Evolutionary conservation across 768 basidiomycete species (phyloP).

Genomic region (Rhodotorula babjevae): DNA sequence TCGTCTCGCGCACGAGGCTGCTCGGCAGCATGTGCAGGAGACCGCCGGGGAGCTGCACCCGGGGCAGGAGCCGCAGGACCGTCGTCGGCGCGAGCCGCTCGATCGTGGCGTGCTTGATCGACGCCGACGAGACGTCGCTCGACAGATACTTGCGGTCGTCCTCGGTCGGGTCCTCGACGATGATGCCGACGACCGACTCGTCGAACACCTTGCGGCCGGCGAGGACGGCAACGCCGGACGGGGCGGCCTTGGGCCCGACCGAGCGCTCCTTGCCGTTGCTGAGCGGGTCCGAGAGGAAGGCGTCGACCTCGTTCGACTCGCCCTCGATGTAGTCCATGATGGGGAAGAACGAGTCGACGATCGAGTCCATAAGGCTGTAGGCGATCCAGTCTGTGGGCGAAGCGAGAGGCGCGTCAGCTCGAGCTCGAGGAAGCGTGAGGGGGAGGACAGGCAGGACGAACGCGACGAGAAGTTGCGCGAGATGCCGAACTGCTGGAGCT

Average conservation of each 20-base stretch:
- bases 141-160: slow-evolving; percentile 3
- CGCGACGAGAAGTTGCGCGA: slow-evolving; percentile 68
- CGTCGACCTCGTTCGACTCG: slow-evolving; percentile 73
- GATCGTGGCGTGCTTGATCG: slow-evolving; percentile 29
- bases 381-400: slow-evolving; percentile 75
- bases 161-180: slow-evolving; percentile 15
- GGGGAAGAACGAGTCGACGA: slow-evolving; percentile 90
- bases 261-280: not conserved
- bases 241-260: slow-evolving; percentile 5
- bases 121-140: slow-evolving; percentile 2
- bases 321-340: slow-evolving; percentile 71
- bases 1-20: not conserved
- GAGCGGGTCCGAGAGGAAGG: slow-evolving; percentile 55
- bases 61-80: slow-evolving; percentile 5
- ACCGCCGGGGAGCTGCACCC: not conserved
- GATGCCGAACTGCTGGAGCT: slow-evolving; percentile 62
- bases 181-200: slow-evolving; percentile 31
- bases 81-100: slow-evolving; percentile 2
- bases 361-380: slow-evolving; percentile 82
- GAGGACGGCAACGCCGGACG: slow-evolving; percentile 22
- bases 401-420: not conserved
- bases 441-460: slow-evolving; percentile 44
- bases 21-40: slow-evolving; percentile 24
- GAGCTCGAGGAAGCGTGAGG: no score
- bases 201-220: slow-evolving; percentile 25